Evolutionary conservation across 208 protist genomes (phyloP).

Genomic region (Herpetomonas tarakana): DNA sequence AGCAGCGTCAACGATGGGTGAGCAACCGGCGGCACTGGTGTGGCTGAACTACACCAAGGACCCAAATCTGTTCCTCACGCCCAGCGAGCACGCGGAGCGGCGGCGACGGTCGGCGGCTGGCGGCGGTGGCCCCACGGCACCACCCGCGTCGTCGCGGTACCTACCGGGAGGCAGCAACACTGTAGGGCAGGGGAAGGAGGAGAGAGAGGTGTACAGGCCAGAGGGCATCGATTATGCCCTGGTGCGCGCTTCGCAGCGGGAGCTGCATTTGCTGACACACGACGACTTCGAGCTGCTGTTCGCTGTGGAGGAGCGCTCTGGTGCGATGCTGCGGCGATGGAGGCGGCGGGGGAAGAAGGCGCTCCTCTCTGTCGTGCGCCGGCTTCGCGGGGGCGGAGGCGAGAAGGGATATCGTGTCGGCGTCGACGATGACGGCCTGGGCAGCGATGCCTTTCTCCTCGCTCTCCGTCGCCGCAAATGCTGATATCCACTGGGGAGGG

Average conservation of each 20-base stretch:
- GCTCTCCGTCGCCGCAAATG: not conserved
- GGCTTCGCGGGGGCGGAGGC: too few relatives aligned
- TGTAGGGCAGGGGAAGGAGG: not conserved
- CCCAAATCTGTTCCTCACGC: slow-evolving; percentile 20
- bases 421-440: not conserved
- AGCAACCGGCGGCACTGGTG: not conserved
- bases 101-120: too few relatives aligned
- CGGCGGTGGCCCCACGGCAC: not conserved
- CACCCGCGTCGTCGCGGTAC: not conserved
- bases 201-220: slow-evolving; percentile 18
- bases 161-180: not conserved
- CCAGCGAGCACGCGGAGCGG: slow-evolving; percentile 9
- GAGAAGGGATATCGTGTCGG: too few relatives aligned
- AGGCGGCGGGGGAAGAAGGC: not conserved
- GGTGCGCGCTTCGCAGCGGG: slow-evolving; percentile 32
- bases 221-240: slow-evolving; percentile 42
- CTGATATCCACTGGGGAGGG: too few relatives aligned
- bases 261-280: slow-evolving; percentile 23
- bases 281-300: slow-evolving; percentile 37
- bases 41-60: slow-evolving; percentile 39
- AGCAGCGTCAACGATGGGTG: not conserved
- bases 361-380: too few relatives aligned
- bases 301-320: not conserved
- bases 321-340: not conserved
- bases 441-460: not conserved